phyloP scores from a whole-genome alignment of 1,284 basidiomycete species.

The Polyporus tsugae region DNA sequence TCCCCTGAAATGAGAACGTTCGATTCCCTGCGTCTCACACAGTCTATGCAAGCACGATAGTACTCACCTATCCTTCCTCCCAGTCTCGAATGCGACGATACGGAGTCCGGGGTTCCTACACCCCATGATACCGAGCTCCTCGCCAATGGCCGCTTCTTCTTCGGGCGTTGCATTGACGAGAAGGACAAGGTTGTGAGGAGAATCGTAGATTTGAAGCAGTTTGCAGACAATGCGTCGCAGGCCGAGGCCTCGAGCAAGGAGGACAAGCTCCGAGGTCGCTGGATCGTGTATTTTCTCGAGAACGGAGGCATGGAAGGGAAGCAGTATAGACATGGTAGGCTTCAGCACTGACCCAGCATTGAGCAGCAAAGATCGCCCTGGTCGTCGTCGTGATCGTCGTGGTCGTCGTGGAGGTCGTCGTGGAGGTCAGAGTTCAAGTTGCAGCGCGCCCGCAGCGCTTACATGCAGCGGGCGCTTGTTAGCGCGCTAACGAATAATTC shows the following conservation, averaged over 20 bases:
- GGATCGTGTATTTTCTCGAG: constrained; percentile 79
- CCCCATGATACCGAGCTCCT: constrained; percentile 93
- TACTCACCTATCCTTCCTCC: constrained; percentile 78
- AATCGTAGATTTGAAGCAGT: neutral
- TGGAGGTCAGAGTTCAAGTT: no score
- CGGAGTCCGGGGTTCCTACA: constrained; percentile 88
- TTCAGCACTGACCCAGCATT: neutral
- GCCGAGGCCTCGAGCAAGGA: constrained; percentile 80
- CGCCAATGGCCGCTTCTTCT: constrained; percentile 92
- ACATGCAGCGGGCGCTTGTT: no score
- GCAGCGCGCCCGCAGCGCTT: no score
- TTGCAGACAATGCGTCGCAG: neutral
- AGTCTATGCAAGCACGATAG: neutral
- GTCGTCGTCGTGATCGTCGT: neutral
- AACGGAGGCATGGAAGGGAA: constrained; percentile 64
- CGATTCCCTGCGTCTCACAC: neutral
- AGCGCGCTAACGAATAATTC: no score
- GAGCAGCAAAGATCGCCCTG: neutral
- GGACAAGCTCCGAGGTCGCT: constrained; percentile 80
- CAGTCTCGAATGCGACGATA: constrained; percentile 87
- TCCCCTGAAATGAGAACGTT: constrained; percentile 14
- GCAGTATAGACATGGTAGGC: constrained; percentile 46
- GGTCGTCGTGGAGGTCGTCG: neutral
- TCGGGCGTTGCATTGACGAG: constrained; percentile 85
- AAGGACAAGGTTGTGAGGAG: neutral